Base-by-base conservation (phyloP, 1,139 yeast species). In the Sugiyamaella xylanicola region DNA sequence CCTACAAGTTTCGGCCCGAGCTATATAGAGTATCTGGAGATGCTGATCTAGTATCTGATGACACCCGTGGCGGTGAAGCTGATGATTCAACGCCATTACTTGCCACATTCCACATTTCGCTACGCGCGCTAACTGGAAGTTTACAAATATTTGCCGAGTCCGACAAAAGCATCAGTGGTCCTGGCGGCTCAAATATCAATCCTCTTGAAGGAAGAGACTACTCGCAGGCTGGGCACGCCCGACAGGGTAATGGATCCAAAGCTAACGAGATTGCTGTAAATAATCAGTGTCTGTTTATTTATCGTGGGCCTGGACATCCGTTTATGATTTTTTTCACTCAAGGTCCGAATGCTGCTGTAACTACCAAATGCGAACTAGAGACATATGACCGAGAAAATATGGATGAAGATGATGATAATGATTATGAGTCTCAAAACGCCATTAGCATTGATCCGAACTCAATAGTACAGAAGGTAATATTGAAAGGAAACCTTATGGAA, bases 321-420 rank as follows among this genome's bases (percentile, higher is more conserved):
- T 80, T 90, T 56, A 76, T 83, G 1, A 70, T 89, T 20, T 85
- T 84, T 22, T 87, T 88, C 69, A 91, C 86, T 64, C 95, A 88
- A 67, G 77, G 80, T 1, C 55, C 60, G 15, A 70, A 78, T 51
- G 36, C 40, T 7, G 36, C 51, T 1, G 82, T 89, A 61, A 80
- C 85, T 42, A 95, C 90, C 63, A 77, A 82, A 56, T 84, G 90
- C 59, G 92, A 87, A 63, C 81, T 89, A 60, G 72, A 79, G 1
- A 88, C 96, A 0, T 80, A 77, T 61, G 65, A 79, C 47, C 85
- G 72, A 42, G 64, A 77, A 25, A 39, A 47, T 21, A 35, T 29
- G 15, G 51, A 51, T 20, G 58, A 59, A 16, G 56, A 45, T 16
- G 54, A 53, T n/a, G 61, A 60, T 22, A 65, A 64, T 37, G 61